Base-by-base conservation (phyloP, 2,329 filamentous ascomycete species). In the Paradendryphiella salina region DNA sequence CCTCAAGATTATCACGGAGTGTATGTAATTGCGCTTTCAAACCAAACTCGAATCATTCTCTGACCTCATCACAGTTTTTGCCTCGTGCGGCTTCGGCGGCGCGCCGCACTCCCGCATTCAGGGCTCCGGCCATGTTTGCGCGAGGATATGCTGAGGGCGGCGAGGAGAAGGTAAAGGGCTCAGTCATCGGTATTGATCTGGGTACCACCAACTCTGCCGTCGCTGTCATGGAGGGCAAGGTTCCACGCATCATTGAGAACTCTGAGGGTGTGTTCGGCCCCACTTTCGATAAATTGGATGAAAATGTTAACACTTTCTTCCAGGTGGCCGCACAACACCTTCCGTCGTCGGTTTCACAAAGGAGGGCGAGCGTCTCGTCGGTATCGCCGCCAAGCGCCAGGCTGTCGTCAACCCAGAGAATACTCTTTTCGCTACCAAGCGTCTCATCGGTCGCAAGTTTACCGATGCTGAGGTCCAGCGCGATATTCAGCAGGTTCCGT, bases 131-230 rank as follows among this genome's bases (percentile, higher is more conserved):
- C 61, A 90, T 93, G 74, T 52, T 52, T 42, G 85, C 87, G 72
- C 73, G 78, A 65, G 83, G 88, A 69, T 90, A 88, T 80, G 87
- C 89, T 64, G 86, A 88, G 63, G 84, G 83, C 69, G 80, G 79
- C 53, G 79, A 83, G 64, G 82, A 84, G 75, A 96, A 96, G 85
- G 90, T 97, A 56, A 90, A 93, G 80, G 94, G 94, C 73, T 80
- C 89, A 71, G 93, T 97, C 76, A 96, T 97, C 72, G 94, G 94
- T 87, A 96, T 97, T 75, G 93, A 97, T 83, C 80, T 97, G 72
- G 93, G 93, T 73, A 97, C 93, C 73, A 97, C 93, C 69, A 97
- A 97, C 85, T 96, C 93, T 55, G 93, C 93, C 50, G 93, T 97
- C 56, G 93, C 92, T 71, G 82, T 97, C 62, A 96, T 97, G 92